Evolutionary conservation across 352 stramenopile genomes (phyloP).

Genomic region (Phytophthora constricta): DNA sequence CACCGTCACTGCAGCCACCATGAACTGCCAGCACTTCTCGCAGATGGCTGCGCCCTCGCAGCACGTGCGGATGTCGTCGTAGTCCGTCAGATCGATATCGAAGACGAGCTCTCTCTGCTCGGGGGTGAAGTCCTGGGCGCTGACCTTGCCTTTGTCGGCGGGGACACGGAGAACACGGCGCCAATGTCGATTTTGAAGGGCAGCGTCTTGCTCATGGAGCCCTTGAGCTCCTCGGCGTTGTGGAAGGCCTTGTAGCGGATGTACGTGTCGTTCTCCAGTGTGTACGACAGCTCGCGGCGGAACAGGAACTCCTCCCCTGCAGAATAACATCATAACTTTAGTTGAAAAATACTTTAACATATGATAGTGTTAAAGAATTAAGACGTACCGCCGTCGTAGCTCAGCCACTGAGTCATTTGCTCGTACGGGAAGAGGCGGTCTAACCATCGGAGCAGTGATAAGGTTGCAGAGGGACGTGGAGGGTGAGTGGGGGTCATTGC

Average conservation of each 20-base stretch:
- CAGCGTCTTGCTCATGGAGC: constrained; percentile 91
- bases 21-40: constrained; percentile 97
- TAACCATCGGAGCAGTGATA: constrained; percentile 32
- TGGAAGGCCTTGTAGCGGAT: constrained; percentile 98
- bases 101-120: constrained; percentile 99
- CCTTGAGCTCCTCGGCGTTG: constrained; percentile 87
- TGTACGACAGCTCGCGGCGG: constrained; percentile 98
- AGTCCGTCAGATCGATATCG: constrained; percentile 99
- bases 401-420: constrained; percentile 85
- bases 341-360: constrained; percentile 2
- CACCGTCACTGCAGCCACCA: constrained; percentile 97
- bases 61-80: constrained; percentile 98
- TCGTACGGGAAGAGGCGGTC: constrained; percentile 89
- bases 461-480: neutral
- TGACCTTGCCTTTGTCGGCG: constrained; percentile 88
- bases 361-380: neutral
- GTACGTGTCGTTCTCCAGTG: constrained; percentile 98
- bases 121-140: constrained; percentile 87
- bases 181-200: constrained; percentile 99
- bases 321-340: neutral
- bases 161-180: constrained; percentile 94
- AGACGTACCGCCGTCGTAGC: constrained; percentile 78
- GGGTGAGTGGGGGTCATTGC: neutral
- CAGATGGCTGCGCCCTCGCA: constrained; percentile 93
- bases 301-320: constrained; percentile 82